These are phyloP conservation scores for Aspergillus incahuasiensis DNA, from an alignment of 495 filamentous ascomycete genomes.

Conservation along the genomic window DNA sequence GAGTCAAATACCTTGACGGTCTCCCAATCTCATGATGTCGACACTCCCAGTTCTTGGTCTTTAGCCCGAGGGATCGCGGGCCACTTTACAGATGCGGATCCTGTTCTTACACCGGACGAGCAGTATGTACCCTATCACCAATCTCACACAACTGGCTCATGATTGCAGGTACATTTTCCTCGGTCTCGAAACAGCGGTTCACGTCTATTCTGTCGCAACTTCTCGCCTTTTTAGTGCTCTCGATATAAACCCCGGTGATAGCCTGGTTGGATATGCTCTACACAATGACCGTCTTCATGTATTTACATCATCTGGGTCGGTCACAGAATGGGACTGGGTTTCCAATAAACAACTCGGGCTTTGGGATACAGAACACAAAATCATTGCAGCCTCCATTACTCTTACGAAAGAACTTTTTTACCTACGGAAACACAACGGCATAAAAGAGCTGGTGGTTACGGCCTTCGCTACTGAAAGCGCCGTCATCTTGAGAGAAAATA, in stretches of 20 bases:
- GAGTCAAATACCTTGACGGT: neutral
- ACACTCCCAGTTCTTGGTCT: constrained; percentile 27
- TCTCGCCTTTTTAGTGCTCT: constrained; percentile 70
- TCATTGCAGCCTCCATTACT: constrained; percentile 24
- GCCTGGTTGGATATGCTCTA: constrained; percentile 47
- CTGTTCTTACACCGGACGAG: constrained; percentile 74
- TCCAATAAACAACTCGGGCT: constrained; percentile 45
- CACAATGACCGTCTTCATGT: constrained; percentile 62
- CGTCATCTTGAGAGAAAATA: constrained; percentile 27
- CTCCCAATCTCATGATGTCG: neutral
- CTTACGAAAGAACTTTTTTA: constrained; percentile 17
- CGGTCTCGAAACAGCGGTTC: constrained; percentile 57
- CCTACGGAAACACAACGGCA: constrained; percentile 27
- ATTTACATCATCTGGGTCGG: constrained; percentile 56
- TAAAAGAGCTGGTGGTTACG: constrained; percentile 27
- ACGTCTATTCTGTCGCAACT: constrained; percentile 74
- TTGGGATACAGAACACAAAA: constrained; percentile 39
- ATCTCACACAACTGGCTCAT: constrained; percentile 19
- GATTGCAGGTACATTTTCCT: constrained; percentile 62
- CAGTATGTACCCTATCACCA: constrained; percentile 50
- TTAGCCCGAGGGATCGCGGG: constrained; percentile 32
- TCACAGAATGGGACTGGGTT: constrained; percentile 76
- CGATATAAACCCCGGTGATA: constrained; percentile 28
- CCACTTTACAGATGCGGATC: constrained; percentile 57
- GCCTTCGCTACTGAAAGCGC: constrained; percentile 17